Percentiles rank a stretch among this genome's conserved stretches.
These are phyloP conservation scores for Extremus antarcticus DNA, from an alignment of 495 filamentous ascomycete species.

Conservation along the genomic window DNA sequence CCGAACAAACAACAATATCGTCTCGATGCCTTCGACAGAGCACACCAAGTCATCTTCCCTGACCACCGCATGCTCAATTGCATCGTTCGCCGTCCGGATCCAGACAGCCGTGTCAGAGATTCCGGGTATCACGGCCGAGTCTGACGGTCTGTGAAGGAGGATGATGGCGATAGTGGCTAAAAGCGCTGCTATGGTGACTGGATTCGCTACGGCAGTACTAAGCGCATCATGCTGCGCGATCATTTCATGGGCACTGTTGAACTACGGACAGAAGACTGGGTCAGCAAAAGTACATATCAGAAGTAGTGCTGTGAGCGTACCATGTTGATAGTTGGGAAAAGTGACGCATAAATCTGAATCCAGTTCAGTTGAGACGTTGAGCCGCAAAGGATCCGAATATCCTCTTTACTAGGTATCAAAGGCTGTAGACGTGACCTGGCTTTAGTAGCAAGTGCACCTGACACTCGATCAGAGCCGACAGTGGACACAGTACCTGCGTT, in stretches of 20 bases:
- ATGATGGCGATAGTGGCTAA: neutral
- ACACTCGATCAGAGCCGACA: neutral
- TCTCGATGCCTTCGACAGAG: slow-evolving; percentile 4
- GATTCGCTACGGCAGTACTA: neutral
- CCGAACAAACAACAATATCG: neutral
- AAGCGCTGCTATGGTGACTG: neutral
- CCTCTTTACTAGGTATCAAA: neutral
- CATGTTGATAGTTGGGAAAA: neutral
- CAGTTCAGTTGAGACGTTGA: neutral
- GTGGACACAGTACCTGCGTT: neutral
- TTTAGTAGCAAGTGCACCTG: neutral
- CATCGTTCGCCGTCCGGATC: neutral
- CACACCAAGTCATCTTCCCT: neutral
- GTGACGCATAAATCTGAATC: neutral
- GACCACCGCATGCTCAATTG: slow-evolving; percentile 1
- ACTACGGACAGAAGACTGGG: no score
- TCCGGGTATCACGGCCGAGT: neutral
- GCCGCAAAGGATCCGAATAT: neutral
- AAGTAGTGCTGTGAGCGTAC: no score
- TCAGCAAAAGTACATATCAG: no score
- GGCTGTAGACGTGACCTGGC: neutral
- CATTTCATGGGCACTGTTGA: neutral
- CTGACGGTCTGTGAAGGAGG: neutral
- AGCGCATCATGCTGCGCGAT: neutral
- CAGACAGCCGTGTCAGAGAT: neutral